Conservation (phyloP, 1,284 basidiomycete species). For the Apiotrichum mycotoxinovorans region DNA sequence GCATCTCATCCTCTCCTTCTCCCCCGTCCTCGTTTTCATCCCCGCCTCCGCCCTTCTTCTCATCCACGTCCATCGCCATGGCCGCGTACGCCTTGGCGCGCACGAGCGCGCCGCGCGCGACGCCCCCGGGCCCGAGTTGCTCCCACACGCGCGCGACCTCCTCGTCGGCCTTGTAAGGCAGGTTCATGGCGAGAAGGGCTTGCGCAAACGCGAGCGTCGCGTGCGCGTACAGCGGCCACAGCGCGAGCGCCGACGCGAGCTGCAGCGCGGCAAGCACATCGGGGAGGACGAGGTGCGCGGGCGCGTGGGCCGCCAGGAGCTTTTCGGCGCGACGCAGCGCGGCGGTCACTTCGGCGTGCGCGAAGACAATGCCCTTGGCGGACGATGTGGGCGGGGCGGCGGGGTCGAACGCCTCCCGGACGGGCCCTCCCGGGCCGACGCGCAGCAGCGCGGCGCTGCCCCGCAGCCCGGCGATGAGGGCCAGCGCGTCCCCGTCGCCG, state of each 20-base stretch:
- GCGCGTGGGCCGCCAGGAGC: conserved; percentile 22
- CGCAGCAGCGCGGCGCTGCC: conserved; percentile 15
- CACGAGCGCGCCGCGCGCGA: conserved; percentile 26
- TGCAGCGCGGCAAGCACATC: conserved; percentile 34
- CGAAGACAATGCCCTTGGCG: conserved; percentile 21
- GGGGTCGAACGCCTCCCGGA: conserved; percentile 22
- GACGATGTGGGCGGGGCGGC: not conserved
- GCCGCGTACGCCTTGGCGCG: conserved; percentile 36
- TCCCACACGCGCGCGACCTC: conserved; percentile 21
- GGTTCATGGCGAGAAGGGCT: conserved; percentile 36
- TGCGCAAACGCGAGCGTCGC: conserved; percentile 34
- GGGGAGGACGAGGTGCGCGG: conserved; percentile 35
- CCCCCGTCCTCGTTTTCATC: not conserved
- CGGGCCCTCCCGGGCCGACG: conserved; percentile 25
- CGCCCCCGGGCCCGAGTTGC: conserved; percentile 24
- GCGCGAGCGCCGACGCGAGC: conserved; percentile 27
- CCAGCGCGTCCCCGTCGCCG: conserved; percentile 19
- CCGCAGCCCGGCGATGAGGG: conserved; percentile 20
- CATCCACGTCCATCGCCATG: conserved; percentile 14
- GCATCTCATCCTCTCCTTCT: not conserved
- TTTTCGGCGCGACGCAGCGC: conserved; percentile 24
- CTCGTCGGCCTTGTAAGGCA: conserved; percentile 30
- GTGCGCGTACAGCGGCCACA: conserved; percentile 39
- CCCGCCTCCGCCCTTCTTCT: not conserved
- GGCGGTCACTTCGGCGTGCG: conserved; percentile 26